Evolutionary conservation across 345 rosid genomes (phyloP), one percentile per base, ranked within the genome.

Genomic region (Litchi chinensis): DNA sequence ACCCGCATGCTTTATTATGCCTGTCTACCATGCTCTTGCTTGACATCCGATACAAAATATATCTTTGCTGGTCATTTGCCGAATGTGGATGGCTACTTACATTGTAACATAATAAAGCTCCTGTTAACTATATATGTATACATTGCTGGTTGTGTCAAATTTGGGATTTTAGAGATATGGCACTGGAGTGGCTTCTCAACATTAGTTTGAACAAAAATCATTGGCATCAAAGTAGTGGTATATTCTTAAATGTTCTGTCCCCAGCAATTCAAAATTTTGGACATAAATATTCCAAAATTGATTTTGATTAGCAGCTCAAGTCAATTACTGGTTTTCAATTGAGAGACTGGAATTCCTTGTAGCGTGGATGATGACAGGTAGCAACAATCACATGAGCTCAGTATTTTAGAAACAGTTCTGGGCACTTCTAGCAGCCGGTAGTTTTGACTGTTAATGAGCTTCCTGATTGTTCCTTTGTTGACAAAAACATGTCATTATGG

Each of bases 1-100:
- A 26, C 54, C 50, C 40, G 6, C 10, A 18, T 64, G 43, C 40
- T 22, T 24, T 40, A 7, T 46, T 13, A 18, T 75, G 78, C 63
- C 64, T 32, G 4, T 65, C 48, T 65, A 48, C 11, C 71, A 10
- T 65, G 8, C 78, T 75, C 43, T 37, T 48, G 64, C 52, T 66
- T 66, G 48, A 50, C 64, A n/a, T 26, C 63, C n/a, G 1, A 8
- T 76, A 54, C 48, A 37, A 52, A 76, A 4, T 54, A 3, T 43
- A 15, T 15, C 43, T 26, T n/a, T 18, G 18, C 7, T 18, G 15
- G 11, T 65, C 32, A 32, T 39, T 32, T 46, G 9, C 62, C 9
- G 10, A 2, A 10, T 13, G 0, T 13, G 22, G 50, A 28, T 59
- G 10, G 8, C 18, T 24, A 57, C 18, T 60, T 10, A 3, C 21